Conservation (phyloP, 2,329 filamentous ascomycete genomes). For the Knufia fluminis region DNA sequence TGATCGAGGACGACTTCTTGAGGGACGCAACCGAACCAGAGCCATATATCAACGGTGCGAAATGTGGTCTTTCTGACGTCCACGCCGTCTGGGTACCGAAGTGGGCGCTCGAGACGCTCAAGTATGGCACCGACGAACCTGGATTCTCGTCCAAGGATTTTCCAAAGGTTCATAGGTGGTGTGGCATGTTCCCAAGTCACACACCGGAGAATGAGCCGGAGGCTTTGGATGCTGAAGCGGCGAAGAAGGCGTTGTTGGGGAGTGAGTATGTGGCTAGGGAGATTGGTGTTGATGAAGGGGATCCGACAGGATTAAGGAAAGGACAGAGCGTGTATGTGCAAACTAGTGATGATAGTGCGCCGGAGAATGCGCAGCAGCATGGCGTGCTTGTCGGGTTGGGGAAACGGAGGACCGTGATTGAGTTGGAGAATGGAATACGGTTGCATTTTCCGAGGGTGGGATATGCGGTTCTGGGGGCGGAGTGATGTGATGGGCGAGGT, state of each 20-base stretch:
- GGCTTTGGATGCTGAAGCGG: slow-evolving; percentile 7
- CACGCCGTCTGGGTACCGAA: slow-evolving; percentile 10
- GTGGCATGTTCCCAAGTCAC: slow-evolving; percentile 11
- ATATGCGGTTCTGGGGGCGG: slow-evolving; percentile 9
- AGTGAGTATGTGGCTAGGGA: slow-evolving; percentile 10
- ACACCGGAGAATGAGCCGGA: slow-evolving; percentile 7
- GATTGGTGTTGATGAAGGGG: slow-evolving; percentile 10
- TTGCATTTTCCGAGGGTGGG: too few relatives aligned
- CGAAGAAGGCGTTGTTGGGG: slow-evolving; percentile 7
- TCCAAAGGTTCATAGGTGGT: slow-evolving; percentile 13
- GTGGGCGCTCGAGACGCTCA: slow-evolving; percentile 7
- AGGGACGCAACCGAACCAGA: background rate
- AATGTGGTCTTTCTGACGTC: too few relatives aligned
- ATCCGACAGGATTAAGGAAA: slow-evolving; percentile 10
- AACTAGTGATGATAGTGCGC: slow-evolving; percentile 13
- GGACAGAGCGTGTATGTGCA: slow-evolving; percentile 10
- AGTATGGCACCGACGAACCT: slow-evolving; percentile 4
- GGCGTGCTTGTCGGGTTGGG: slow-evolving; percentile 12
- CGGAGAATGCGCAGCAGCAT: slow-evolving; percentile 10
- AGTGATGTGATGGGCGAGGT: too few relatives aligned
- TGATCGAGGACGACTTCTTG: slow-evolving; percentile 14
- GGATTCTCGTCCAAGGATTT: slow-evolving; percentile 9
- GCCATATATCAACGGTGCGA: too few relatives aligned
- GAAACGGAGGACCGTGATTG: slow-evolving; percentile 11
- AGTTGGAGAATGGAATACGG: too few relatives aligned